These are phyloP conservation scores for Populus davidiana DNA, from an alignment of 345 rosid species.

Conservation along the genomic window DNA sequence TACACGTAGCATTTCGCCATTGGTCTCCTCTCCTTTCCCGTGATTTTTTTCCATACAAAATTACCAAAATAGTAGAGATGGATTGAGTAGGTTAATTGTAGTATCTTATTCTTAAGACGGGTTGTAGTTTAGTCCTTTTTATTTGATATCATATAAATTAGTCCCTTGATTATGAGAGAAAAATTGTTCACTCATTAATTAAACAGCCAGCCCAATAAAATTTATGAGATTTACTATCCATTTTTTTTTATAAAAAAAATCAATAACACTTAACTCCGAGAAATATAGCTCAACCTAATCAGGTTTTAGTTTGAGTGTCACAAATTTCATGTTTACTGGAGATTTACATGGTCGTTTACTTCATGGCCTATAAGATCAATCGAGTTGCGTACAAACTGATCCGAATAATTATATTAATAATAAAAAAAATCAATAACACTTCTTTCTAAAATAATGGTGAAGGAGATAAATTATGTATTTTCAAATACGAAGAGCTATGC, in stretches of 20 bases:
- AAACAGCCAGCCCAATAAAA: no score
- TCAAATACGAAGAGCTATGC: neutral
- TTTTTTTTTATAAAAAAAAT: no score
- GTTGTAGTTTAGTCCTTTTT: neutral
- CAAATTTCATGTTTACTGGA: no score
- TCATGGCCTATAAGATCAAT: no score
- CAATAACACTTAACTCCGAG: neutral
- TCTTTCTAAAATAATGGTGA: neutral
- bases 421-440: no score
- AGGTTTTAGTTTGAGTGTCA: no score
- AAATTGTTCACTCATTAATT: no score
- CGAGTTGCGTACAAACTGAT: no score
- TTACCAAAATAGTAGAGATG: neutral
- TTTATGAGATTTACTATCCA: no score
- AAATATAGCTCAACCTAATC: no score
- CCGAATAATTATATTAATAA: no score
- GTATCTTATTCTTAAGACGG: neutral
- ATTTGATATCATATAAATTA: neutral
- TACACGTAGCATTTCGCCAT: neutral
- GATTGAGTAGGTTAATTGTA: neutral
- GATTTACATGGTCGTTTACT: no score
- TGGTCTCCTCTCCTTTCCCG: neutral
- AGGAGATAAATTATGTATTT: neutral
- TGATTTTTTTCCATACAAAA: neutral
- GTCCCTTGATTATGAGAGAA: neutral